These are phyloP conservation scores for Suillus occidentalis DNA, from an alignment of 768 basidiomycete genomes.

Conservation along the genomic window DNA sequence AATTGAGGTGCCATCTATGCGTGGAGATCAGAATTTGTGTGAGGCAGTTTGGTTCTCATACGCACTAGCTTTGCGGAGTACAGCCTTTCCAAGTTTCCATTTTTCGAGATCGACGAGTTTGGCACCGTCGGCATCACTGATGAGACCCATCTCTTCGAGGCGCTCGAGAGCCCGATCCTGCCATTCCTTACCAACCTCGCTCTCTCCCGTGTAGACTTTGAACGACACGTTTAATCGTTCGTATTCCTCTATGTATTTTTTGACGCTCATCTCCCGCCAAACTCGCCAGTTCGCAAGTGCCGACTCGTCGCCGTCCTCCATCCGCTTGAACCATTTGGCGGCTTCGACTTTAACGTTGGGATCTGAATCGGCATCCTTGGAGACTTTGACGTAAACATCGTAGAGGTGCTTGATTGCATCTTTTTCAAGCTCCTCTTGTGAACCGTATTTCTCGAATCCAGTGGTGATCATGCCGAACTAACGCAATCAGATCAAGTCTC, in stretches of 20 bases:
- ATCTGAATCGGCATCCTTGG: conserved; percentile 75
- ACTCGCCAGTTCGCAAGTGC: conserved; percentile 87
- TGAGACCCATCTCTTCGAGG: conserved; percentile 70
- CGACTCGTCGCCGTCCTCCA: conserved; percentile 89
- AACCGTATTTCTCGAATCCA: conserved; percentile 92
- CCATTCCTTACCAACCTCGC: conserved; percentile 69
- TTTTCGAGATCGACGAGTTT: conserved; percentile 85
- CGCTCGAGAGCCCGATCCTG: conserved; percentile 70
- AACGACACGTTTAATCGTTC: conserved; percentile 87
- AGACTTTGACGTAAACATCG: conserved; percentile 93
- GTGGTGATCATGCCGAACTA: conserved; percentile 87
- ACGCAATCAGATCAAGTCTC: conserved; percentile 1
- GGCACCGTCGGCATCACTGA: conserved; percentile 77
- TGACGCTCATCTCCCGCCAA: conserved; percentile 90
- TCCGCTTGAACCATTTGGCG: conserved; percentile 87
- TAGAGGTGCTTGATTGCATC: conserved; percentile 95
- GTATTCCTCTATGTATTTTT: conserved; percentile 88
- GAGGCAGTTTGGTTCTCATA: neutral
- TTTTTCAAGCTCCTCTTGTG: conserved; percentile 74
- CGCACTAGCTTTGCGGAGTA: conserved; percentile 82
- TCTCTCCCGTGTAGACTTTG: conserved; percentile 92
- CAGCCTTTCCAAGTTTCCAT: conserved; percentile 89
- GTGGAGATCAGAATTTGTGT: neutral
- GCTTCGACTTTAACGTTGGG: conserved; percentile 74
- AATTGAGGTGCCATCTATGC: conserved; percentile 85